Percentiles rank a stretch among this genome's conserved stretches.
phyloP scores from a whole-genome alignment of 352 stramenopile genomes.

The Phytopythium helicoides region DNA sequence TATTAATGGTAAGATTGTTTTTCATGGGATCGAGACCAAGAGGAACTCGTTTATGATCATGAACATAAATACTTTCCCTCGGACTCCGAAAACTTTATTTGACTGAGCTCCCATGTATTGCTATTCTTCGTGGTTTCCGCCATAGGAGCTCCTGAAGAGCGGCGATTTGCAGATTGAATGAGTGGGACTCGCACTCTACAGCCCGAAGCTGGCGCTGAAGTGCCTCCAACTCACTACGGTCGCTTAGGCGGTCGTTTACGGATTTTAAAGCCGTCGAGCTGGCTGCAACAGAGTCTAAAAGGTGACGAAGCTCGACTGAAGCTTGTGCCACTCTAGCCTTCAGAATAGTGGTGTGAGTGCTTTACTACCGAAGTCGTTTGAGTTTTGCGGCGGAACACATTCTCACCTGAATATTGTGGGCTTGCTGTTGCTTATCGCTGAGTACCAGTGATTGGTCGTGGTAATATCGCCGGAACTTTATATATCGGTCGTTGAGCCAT shows the following conservation, averaged over 20 bases:
- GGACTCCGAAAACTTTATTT: too few relatives aligned
- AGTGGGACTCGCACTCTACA: slow-evolving; percentile 41
- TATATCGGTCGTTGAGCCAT: slow-evolving; percentile 27
- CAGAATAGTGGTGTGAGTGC: too few relatives aligned
- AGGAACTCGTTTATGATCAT: too few relatives aligned
- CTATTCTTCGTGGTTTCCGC: slow-evolving; percentile 16
- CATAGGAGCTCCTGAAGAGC: slow-evolving; percentile 36
- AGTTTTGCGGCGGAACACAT: too few relatives aligned
- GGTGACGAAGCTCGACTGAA: slow-evolving; percentile 16
- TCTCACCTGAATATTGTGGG: slow-evolving; percentile 22
- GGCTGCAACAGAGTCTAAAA: slow-evolving; percentile 16
- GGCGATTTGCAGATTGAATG: slow-evolving; percentile 32
- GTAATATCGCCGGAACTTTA: slow-evolving; percentile 22
- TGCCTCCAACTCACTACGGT: slow-evolving; percentile 32
- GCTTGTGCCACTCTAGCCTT: slow-evolving; percentile 8
- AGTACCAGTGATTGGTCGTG: slow-evolving; percentile 23
- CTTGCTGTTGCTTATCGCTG: slow-evolving; percentile 4
- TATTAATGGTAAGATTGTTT: too few relatives aligned
- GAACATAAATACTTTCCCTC: too few relatives aligned
- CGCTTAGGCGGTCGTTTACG: slow-evolving; percentile 24
- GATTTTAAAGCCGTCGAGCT: slow-evolving; percentile 15
- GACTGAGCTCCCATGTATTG: too few relatives aligned
- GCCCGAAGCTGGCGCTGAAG: slow-evolving; percentile 40
- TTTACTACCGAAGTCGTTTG: too few relatives aligned
- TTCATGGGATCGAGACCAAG: too few relatives aligned